phyloP scores from a whole-genome alignment of 305 asterid species.

The Galium porrigens region DNA sequence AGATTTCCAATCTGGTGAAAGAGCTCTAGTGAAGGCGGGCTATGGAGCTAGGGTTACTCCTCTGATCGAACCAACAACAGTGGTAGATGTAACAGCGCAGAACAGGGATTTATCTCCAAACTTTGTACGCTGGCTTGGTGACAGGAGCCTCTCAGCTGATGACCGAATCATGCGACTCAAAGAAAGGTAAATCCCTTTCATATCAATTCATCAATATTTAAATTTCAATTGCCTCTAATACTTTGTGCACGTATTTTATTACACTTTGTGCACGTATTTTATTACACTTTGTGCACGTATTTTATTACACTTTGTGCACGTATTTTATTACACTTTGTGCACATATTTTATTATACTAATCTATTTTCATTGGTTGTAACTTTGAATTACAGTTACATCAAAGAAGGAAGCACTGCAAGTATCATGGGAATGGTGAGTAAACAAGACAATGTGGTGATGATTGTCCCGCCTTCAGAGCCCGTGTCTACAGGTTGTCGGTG shows the following conservation, averaged over 20 bases:
- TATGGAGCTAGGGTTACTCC: constrained; percentile 90
- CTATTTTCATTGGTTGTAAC: constrained; percentile 4
- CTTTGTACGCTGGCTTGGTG: constrained; percentile 65
- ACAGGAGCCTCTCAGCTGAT: constrained; percentile 61
- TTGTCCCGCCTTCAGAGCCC: constrained; percentile 72
- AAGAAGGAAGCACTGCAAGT: constrained; percentile 82
- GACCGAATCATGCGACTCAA: constrained; percentile 60
- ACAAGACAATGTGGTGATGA: constrained; percentile 76
- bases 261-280: too few species aligned
- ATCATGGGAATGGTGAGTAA: constrained; percentile 72
- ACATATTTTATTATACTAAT: too few species aligned
- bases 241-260: too few species aligned
- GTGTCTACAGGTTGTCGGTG: constrained; percentile 75
- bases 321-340: too few species aligned
- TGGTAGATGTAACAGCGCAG: constrained; percentile 51
- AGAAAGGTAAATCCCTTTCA: constrained; percentile 52
- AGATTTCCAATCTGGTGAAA: constrained; percentile 79
- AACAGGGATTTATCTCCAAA: constrained; percentile 46
- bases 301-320: too few species aligned
- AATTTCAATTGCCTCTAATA: too few species aligned
- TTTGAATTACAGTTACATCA: constrained; percentile 43
- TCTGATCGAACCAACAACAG: constrained; percentile 52
- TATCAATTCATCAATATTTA: not conserved
- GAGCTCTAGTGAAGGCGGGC: constrained; percentile 95
- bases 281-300: too few species aligned